phyloP scores from a whole-genome alignment of 1,139 yeast genomes.

The Geotrichum klebahnii region DNA sequence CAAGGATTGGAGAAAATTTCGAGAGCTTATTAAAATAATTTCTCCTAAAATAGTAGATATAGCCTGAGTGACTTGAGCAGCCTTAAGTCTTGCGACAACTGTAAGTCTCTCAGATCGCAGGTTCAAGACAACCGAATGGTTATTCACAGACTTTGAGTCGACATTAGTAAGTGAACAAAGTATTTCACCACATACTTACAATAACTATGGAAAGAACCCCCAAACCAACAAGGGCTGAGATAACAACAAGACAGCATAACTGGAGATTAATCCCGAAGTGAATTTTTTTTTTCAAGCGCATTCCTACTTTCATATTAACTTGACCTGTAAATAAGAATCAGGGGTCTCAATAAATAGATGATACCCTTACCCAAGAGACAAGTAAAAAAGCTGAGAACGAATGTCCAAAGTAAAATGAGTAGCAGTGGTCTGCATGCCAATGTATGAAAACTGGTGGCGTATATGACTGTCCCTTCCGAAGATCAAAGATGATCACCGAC shows the following conservation, averaged over 20 bases:
- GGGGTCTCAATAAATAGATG: too few species aligned
- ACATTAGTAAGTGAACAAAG: constrained; percentile 10
- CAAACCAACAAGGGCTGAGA: constrained; percentile 67
- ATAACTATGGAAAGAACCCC: constrained; percentile 69
- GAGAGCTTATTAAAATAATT: constrained; percentile 34
- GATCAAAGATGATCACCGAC: too few species aligned
- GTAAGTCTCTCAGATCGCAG: constrained; percentile 67
- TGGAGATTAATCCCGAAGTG: constrained; percentile 48
- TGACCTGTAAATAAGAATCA: too few species aligned
- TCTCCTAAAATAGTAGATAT: constrained; percentile 63
- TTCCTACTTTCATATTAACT: too few species aligned
- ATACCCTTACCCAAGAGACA: too few species aligned
- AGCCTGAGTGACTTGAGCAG: constrained; percentile 72
- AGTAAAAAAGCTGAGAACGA: too few species aligned
- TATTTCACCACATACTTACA: constrained; percentile 39
- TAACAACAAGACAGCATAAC: constrained; percentile 65
- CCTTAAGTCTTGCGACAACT: constrained; percentile 75
- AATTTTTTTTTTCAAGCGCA: constrained; percentile 15
- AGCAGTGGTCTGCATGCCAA: too few species aligned
- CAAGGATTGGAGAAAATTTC: constrained; percentile 33
- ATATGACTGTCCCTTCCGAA: too few species aligned
- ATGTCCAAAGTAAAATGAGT: too few species aligned
- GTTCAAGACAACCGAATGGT: constrained; percentile 57
- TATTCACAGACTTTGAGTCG: constrained; percentile 46
- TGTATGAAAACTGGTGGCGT: too few species aligned